Conservation (phyloP, 352 stramenopile species). For the Phytopythium cucurbitacearum region DNA sequence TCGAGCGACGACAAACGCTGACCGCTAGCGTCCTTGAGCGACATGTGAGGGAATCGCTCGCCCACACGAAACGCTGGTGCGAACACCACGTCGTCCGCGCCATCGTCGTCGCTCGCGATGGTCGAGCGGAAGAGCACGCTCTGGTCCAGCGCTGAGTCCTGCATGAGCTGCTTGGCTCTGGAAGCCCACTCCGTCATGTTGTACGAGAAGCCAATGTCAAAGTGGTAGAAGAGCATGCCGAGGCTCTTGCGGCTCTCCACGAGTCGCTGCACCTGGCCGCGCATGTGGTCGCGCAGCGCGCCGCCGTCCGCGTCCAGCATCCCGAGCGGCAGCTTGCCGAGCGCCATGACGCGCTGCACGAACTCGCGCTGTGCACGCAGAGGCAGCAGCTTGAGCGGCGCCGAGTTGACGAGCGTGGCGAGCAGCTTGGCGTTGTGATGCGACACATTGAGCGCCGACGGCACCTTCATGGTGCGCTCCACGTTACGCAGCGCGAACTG, state of each 20-base stretch:
- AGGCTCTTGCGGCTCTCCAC: constrained; percentile 47
- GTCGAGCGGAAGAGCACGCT: constrained; percentile 39
- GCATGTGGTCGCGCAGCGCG: constrained; percentile 54
- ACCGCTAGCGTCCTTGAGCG: constrained; percentile 16
- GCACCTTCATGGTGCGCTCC: constrained; percentile 82
- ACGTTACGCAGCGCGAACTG: constrained; percentile 84
- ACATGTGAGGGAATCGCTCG: constrained; percentile 69
- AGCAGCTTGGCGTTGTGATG: constrained; percentile 71
- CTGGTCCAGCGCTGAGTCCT: constrained; percentile 44
- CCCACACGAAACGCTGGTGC: constrained; percentile 41
- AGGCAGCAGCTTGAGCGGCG: constrained; percentile 55
- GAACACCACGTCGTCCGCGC: constrained; percentile 28
- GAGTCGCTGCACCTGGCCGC: constrained; percentile 50
- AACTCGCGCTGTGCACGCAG: constrained; percentile 46
- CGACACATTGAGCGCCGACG: constrained; percentile 74
- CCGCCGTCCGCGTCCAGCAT: constrained; percentile 36
- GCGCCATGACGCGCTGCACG: constrained; percentile 60
- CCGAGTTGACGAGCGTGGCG: constrained; percentile 50
- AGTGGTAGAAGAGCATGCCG: constrained; percentile 86
- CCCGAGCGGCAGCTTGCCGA: constrained; percentile 62
- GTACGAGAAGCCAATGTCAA: constrained; percentile 84
- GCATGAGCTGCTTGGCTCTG: constrained; percentile 53
- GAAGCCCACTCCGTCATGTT: constrained; percentile 32
- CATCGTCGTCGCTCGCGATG: constrained; percentile 1
- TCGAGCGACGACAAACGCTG: constrained; percentile 46